Percentiles rank a stretch among this genome's conserved stretches.
Conservation (phyloP, 345 rosid species). For the Acer campestre region DNA sequence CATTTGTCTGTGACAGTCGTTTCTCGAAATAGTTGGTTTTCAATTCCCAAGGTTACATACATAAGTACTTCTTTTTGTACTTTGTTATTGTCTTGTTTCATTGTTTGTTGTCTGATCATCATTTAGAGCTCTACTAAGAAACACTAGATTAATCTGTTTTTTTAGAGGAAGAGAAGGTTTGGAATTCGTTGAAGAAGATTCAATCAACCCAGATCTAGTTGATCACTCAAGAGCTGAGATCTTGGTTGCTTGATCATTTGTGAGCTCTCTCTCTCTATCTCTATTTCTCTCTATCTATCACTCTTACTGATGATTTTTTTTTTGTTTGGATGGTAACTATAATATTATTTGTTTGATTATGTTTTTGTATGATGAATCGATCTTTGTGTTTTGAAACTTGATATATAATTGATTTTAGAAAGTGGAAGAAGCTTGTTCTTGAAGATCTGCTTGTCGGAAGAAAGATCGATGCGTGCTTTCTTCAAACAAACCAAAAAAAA, state of each 20-base stretch:
- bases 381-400: constrained; percentile 5
- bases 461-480: not conserved
- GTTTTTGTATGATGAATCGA: not conserved
- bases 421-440: not conserved
- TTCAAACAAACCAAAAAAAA: not conserved
- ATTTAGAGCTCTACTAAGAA: constrained; percentile 9
- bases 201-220: constrained; percentile 38
- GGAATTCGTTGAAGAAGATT: constrained; percentile 17
- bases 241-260: constrained; percentile 29
- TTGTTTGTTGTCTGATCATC: constrained; percentile 14
- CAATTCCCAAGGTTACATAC: constrained; percentile 41
- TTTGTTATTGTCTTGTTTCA: not conserved
- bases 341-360: not conserved
- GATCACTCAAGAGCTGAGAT: constrained; percentile 23
- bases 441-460: constrained; percentile 1
- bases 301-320: not conserved
- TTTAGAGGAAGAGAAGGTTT: constrained; percentile 10
- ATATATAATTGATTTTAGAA: not conserved
- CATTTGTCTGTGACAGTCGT: not conserved
- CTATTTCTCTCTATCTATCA: not conserved
- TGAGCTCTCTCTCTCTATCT: constrained; percentile 25
- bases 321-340: not conserved
- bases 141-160: not conserved
- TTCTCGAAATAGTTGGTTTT: constrained; percentile 7
- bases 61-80: not conserved